Evolutionary conservation across 2,329 filamentous ascomycete genomes (phyloP).

Genomic region (Paracoccidioides brasiliensis): DNA sequence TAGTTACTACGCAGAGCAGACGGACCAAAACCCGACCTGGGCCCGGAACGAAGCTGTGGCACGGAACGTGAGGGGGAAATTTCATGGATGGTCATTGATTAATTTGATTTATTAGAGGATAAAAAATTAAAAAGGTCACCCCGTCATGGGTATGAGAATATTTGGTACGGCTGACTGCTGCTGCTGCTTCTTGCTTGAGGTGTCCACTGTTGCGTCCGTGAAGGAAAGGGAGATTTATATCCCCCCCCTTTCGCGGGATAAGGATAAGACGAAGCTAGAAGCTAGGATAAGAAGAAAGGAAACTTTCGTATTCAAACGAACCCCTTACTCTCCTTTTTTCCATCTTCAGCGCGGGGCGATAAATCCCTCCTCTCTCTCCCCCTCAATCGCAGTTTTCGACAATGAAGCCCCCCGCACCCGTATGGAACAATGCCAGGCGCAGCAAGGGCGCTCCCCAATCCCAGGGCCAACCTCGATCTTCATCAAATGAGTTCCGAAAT

Average conservation of each 20-base stretch:
- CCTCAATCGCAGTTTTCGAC: not conserved
- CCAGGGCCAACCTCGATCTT: not conserved
- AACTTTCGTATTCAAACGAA: not conserved
- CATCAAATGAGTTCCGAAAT: constrained; percentile 9
- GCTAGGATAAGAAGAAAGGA: not conserved
- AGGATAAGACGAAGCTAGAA: too few relatives aligned
- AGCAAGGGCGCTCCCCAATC: not conserved
- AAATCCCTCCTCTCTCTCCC: too few relatives aligned
- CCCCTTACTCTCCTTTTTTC: too few relatives aligned
- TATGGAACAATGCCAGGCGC: not conserved
- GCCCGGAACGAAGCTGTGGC: too few relatives aligned
- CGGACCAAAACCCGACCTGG: too few relatives aligned
- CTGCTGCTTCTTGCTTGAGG: not conserved
- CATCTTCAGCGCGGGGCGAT: too few relatives aligned
- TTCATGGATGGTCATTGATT: not conserved
- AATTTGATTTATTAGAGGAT: not conserved
- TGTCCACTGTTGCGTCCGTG: not conserved
- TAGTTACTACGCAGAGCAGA: too few relatives aligned
- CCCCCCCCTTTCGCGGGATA: too few relatives aligned
- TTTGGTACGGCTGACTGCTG: not conserved
- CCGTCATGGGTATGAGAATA: not conserved
- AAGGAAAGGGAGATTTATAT: not conserved
- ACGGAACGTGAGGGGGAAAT: too few relatives aligned
- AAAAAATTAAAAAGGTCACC: too few relatives aligned
- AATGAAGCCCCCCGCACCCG: not conserved